Evolutionary conservation across 768 basidiomycete species (phyloP).

Genomic region (Suillus alpinus): DNA sequence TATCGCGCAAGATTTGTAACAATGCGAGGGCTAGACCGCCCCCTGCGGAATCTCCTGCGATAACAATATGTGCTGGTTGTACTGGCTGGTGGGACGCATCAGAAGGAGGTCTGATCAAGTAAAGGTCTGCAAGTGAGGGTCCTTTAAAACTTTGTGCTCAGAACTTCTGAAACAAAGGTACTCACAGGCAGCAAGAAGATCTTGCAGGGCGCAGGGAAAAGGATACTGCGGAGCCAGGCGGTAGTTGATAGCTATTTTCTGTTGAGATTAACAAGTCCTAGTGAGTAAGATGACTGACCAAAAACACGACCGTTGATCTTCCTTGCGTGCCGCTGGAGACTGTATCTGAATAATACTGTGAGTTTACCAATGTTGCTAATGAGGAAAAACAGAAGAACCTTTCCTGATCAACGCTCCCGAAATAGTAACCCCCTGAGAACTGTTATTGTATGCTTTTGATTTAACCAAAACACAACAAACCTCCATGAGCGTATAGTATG

Average conservation of each 20-base stretch:
- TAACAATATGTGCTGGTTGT: slow-evolving; percentile 74
- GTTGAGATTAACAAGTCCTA: slow-evolving; percentile 8
- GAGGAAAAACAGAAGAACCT: slow-evolving; percentile 35
- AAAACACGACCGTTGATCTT: slow-evolving; percentile 93
- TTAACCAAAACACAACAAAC: slow-evolving; percentile 32
- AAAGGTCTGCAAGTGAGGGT: slow-evolving; percentile 57
- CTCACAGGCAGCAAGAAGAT: slow-evolving; percentile 83
- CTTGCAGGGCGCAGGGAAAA: slow-evolving; percentile 91
- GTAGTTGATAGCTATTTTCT: slow-evolving; percentile 64
- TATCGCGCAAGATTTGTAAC: slow-evolving; percentile 85
- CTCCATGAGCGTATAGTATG: slow-evolving; percentile 80
- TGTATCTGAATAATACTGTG: slow-evolving; percentile 45
- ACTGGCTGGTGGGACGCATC: slow-evolving; percentile 77
- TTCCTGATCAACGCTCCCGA: slow-evolving; percentile 78
- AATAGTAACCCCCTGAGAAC: slow-evolving; percentile 72
- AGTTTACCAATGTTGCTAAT: slow-evolving; percentile 6
- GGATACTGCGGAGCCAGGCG: slow-evolving; percentile 96
- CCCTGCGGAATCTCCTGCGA: slow-evolving; percentile 92
- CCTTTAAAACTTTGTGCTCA: neutral
- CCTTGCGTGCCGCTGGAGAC: slow-evolving; percentile 80
- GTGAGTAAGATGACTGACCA: slow-evolving; percentile 37
- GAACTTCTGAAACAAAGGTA: neutral
- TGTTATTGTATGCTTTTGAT: slow-evolving; percentile 8
- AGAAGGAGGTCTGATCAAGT: slow-evolving; percentile 83
- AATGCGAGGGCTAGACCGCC: slow-evolving; percentile 83